Percentiles rank a stretch among this genome's conserved stretches.
Evolutionary conservation across 768 basidiomycete species (phyloP).

Genomic region (Leucocoprinus leucothites): DNA sequence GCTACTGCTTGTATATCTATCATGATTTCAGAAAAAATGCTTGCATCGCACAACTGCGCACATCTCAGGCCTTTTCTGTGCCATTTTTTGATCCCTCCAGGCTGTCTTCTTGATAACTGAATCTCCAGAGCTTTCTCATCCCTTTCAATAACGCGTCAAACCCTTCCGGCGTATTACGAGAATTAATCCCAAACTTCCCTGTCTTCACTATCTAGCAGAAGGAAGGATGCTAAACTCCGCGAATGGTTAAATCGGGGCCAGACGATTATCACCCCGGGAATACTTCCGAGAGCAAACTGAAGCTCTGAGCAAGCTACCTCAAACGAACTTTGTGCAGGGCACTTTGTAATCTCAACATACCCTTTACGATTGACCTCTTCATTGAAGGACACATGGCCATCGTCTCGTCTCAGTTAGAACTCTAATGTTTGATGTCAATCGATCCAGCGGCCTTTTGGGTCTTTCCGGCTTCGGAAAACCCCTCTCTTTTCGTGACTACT

Average conservation of each 20-base stretch:
- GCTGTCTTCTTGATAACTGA: not conserved
- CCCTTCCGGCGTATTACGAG: not conserved
- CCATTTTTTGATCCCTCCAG: not conserved
- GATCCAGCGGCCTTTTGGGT: not conserved
- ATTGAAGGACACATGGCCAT: not conserved
- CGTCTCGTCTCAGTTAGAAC: not conserved
- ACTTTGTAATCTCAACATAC: not conserved
- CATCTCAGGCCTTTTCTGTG: too few relatives aligned
- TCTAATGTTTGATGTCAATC: not conserved
- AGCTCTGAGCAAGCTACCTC: not conserved
- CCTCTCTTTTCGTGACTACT: not conserved
- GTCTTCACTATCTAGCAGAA: not conserved
- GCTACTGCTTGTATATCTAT: too few relatives aligned
- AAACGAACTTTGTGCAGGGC: not conserved
- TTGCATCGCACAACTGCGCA: too few relatives aligned
- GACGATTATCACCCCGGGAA: not conserved
- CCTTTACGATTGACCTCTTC: not conserved
- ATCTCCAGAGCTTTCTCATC: not conserved
- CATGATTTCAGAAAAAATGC: too few relatives aligned
- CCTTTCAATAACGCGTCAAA: not conserved
- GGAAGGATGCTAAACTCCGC: not conserved
- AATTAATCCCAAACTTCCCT: too few relatives aligned
- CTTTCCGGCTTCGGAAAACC: not conserved
- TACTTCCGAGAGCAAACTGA: constrained; percentile 7
- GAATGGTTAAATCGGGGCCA: not conserved